These are phyloP conservation scores for Recurvomyces mirabilis DNA, from an alignment of 495 filamentous ascomycete genomes.

Conservation along the genomic window DNA sequence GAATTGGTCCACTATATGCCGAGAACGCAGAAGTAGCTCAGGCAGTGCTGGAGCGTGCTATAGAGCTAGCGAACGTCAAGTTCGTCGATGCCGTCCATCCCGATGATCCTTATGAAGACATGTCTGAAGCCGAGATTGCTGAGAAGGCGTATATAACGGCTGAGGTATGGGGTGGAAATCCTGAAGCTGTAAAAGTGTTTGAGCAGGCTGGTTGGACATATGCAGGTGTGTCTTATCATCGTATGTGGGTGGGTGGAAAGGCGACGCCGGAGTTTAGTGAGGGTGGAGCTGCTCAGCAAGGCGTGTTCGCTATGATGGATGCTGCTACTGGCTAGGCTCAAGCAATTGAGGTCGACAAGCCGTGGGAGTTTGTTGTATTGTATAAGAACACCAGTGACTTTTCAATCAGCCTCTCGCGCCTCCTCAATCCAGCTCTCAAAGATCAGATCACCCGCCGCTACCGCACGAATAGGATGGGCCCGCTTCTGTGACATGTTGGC, in stretches of 20 bases:
- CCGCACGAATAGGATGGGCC: constrained; percentile 45
- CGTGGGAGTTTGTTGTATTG: neutral
- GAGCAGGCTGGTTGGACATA: neutral
- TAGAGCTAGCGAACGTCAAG: neutral
- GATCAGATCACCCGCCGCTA: constrained; percentile 52
- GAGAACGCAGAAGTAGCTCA: neutral
- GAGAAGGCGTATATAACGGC: neutral
- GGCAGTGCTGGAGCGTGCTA: neutral
- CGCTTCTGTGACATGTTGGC: neutral
- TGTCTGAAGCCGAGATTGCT: neutral
- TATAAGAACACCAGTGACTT: no score
- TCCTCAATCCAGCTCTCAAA: constrained; percentile 59
- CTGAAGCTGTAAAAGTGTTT: neutral
- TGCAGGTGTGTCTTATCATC: neutral
- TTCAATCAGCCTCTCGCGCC: neutral
- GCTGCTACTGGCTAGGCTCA: neutral
- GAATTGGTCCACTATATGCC: neutral
- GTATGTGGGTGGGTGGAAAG: neutral
- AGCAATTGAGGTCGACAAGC: neutral
- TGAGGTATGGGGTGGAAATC: neutral
- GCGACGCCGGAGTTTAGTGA: neutral
- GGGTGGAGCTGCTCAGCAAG: neutral
- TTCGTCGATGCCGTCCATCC: neutral
- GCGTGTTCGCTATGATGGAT: neutral
- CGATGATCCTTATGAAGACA: neutral